A percentile compares a stretch with the other conserved stretches of the same genome.
Evolutionary conservation across 345 rosid genomes (phyloP).

Genomic region (Kernera saxatilis): DNA sequence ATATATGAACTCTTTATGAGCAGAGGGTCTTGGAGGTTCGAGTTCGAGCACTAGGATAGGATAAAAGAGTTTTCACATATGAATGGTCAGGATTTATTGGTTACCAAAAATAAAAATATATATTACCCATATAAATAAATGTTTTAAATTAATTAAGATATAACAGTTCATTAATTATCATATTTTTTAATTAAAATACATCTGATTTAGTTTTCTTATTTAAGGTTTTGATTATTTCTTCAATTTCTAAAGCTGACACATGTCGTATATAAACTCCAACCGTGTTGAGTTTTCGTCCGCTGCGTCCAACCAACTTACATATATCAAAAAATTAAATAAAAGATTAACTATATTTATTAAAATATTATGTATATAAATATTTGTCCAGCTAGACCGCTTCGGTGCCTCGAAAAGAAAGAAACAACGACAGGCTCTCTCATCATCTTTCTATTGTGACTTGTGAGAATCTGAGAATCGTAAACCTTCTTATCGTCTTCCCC

Average conservation of each 20-base stretch:
- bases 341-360: neutral
- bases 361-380: neutral
- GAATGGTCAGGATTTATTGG: no score
- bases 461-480: conserved; percentile 17
- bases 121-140: no score
- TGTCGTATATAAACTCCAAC: conserved; percentile 6
- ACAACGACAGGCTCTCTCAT: neutral
- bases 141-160: no score
- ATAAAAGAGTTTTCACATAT: no score
- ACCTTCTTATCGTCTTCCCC: conserved; percentile 22
- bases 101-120: no score
- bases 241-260: neutral
- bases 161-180: no score
- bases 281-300: conserved; percentile 23
- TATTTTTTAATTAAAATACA: no score
- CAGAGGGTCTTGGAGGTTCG: no score
- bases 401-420: neutral
- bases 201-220: neutral
- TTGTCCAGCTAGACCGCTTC: conserved; percentile 23
- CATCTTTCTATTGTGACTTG: neutral
- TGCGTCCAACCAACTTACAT: neutral
- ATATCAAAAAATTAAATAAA: neutral
- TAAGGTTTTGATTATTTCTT: neutral
- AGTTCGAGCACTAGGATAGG: no score
- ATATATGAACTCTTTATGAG: no score